These are phyloP conservation scores for Leccinum aurantiacum DNA, from an alignment of 768 basidiomycete species.

Conservation along the genomic window DNA sequence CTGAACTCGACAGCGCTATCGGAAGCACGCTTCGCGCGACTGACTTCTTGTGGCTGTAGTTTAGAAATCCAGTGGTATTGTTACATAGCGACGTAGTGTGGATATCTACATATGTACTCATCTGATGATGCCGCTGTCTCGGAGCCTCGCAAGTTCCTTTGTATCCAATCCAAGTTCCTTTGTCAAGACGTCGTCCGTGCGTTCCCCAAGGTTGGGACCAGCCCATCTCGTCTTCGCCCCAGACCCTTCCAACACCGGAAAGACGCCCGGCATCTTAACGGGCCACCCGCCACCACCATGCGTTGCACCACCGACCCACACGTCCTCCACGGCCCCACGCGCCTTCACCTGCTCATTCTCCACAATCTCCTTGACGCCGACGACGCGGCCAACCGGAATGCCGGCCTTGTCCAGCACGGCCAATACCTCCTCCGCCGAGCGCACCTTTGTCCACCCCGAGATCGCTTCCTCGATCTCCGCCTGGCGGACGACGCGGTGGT, in stretches of 20 bases:
- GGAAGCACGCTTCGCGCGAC: slow-evolving; percentile 39
- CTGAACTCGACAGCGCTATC: slow-evolving; percentile 35
- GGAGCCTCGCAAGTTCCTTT: slow-evolving; percentile 39
- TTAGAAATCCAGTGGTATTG: neutral
- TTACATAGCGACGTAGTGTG: neutral
- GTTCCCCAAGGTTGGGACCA: slow-evolving; percentile 64
- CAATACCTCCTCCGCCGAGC: slow-evolving; percentile 54
- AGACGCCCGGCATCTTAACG: slow-evolving; percentile 67
- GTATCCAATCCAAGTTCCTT: slow-evolving; percentile 42
- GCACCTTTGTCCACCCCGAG: slow-evolving; percentile 53
- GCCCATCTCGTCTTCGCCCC: slow-evolving; percentile 63
- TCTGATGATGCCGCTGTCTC: slow-evolving; percentile 43
- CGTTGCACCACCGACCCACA: slow-evolving; percentile 45
- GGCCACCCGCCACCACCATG: slow-evolving; percentile 50
- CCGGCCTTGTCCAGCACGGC: slow-evolving; percentile 48
- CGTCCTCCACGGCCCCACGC: slow-evolving; percentile 58
- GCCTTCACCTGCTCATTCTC: slow-evolving; percentile 55
- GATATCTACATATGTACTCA: neutral
- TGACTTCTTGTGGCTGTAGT: slow-evolving; percentile 38
- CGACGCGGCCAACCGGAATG: slow-evolving; percentile 65
- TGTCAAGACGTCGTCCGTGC: slow-evolving; percentile 51
- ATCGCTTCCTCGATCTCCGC: slow-evolving; percentile 62
- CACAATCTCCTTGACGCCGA: slow-evolving; percentile 61
- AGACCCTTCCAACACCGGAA: slow-evolving; percentile 61
- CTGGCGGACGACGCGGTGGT: slow-evolving; percentile 43